Conservation (phyloP, 108 stramenopile genomes). For the Cyclotella cryptica region DNA sequence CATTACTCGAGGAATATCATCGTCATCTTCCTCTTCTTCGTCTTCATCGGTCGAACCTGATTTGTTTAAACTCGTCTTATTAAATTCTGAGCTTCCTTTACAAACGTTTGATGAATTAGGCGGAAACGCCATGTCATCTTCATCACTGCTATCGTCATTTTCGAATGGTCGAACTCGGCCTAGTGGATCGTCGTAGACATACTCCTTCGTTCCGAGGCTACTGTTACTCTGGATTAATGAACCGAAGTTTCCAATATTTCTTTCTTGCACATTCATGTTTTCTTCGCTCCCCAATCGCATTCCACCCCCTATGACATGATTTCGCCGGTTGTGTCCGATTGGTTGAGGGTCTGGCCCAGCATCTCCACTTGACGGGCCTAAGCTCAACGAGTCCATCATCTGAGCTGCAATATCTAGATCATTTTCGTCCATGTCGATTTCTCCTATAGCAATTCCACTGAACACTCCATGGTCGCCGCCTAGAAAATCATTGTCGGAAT, state of each 20-base stretch:
- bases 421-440: slow-evolving; percentile 88
- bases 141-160: slow-evolving; percentile 19
- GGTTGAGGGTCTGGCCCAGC: slow-evolving; percentile 21
- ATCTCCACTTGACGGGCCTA: slow-evolving; percentile 33
- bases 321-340: slow-evolving; percentile 40
- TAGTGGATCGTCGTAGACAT: slow-evolving; percentile 81
- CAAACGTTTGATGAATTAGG: slow-evolving; percentile 6
- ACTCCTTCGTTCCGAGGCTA: slow-evolving; percentile 14
- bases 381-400: slow-evolving; percentile 84
- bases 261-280: neutral
- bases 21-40: slow-evolving; percentile 24
- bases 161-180: slow-evolving; percentile 54
- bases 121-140: slow-evolving; percentile 29
- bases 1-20: slow-evolving; percentile 58
- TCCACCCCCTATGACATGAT: slow-evolving; percentile 40
- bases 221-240: slow-evolving; percentile 9
- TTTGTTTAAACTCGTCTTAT: neutral
- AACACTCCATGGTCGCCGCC: slow-evolving; percentile 48
- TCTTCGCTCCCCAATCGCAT: neutral
- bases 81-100: slow-evolving; percentile 3
- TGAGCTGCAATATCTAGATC: slow-evolving; percentile 90
- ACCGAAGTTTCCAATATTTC: slow-evolving; percentile 25
- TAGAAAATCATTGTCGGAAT: slow-evolving; percentile 58
- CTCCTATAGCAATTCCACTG: slow-evolving; percentile 58
- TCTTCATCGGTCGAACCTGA: slow-evolving; percentile 23